Conservation (phyloP, 352 stramenopile species). For the Aphanomyces euteiches region DNA sequence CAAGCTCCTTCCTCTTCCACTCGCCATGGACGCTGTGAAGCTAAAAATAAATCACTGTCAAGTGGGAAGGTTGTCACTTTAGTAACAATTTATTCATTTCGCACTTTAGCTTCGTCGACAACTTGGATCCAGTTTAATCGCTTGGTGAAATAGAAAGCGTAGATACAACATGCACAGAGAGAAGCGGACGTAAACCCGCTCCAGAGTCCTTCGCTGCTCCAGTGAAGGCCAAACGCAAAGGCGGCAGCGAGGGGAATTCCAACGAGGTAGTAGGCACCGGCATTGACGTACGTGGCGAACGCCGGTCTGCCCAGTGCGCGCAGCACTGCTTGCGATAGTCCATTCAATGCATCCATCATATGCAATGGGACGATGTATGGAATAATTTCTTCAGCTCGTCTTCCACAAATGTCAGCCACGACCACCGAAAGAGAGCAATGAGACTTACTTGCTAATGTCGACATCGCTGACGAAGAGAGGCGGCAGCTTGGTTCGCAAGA, state of each 20-base stretch:
- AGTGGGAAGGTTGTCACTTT: too few species aligned
- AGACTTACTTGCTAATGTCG: conserved; percentile 33
- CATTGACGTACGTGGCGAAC: conserved; percentile 61
- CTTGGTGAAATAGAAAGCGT: neutral
- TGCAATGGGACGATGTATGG: conserved; percentile 57
- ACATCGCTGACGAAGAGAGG: conserved; percentile 38
- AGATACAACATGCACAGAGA: conserved; percentile 2
- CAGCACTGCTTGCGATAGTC: conserved; percentile 61
- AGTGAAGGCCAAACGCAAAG: conserved; percentile 45
- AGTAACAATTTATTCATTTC: neutral
- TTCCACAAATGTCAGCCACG: neutral
- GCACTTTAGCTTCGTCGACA: neutral
- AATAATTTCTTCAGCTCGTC: conserved; percentile 39
- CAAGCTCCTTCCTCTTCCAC: too few species aligned
- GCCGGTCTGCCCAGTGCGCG: conserved; percentile 58
- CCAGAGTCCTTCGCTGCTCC: conserved; percentile 68
- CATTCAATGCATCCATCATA: conserved; percentile 65
- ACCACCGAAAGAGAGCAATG: conserved; percentile 16
- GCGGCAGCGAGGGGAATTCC: conserved; percentile 65
- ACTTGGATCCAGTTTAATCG: neutral
- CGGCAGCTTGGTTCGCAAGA: conserved; percentile 43
- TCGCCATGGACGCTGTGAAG: too few species aligned
- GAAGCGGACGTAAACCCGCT: conserved; percentile 51
- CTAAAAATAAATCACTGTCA: too few species aligned
- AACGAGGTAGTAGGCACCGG: conserved; percentile 65